Evolutionary conservation across 768 basidiomycete genomes (phyloP).

Genomic region (Chalciporus pseudorubinellus): DNA sequence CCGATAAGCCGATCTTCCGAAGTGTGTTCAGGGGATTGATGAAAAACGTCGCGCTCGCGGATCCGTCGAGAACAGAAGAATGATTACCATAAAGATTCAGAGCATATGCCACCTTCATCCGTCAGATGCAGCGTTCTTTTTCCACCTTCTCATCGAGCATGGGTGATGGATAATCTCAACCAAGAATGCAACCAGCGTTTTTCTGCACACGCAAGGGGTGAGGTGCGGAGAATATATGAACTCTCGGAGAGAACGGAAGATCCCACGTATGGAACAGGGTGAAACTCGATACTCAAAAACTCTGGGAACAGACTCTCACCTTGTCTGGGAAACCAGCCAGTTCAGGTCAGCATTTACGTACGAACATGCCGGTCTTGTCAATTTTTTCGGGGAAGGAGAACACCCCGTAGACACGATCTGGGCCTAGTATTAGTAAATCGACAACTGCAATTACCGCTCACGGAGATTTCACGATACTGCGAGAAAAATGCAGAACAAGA

Average conservation of each 20-base stretch:
- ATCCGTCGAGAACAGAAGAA: conserved; percentile 18
- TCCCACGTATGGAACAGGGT: background rate
- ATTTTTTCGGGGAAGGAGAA: conserved; percentile 19
- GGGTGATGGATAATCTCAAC: conserved; percentile 9
- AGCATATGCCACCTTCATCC: conserved; percentile 9
- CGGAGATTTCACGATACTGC: conserved; percentile 29
- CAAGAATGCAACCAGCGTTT: conserved; percentile 4
- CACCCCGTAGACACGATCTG: conserved; percentile 24
- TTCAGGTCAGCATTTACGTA: conserved; percentile 26
- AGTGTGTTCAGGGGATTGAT: conserved; percentile 3
- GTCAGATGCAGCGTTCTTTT: conserved; percentile 12
- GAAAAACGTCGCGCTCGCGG: conserved; percentile 28
- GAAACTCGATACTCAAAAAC: conserved; percentile 23
- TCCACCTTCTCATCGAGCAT: conserved; percentile 13
- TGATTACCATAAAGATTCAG: conserved; percentile 18
- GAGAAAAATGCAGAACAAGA: conserved; percentile 22
- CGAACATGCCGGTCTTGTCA: conserved; percentile 14
- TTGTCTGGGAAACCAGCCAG: conserved; percentile 21
- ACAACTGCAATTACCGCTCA: conserved; percentile 28
- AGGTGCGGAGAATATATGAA: conserved; percentile 2
- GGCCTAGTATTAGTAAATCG: conserved; percentile 26
- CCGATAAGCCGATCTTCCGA: conserved; percentile 23
- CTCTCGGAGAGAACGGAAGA: background rate
- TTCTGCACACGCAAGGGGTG: conserved; percentile 1
- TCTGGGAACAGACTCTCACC: conserved; percentile 19